phyloP scores from a whole-genome alignment of 176 grass and related monocot genomes.

The Bolboschoenus planiculmis region DNA sequence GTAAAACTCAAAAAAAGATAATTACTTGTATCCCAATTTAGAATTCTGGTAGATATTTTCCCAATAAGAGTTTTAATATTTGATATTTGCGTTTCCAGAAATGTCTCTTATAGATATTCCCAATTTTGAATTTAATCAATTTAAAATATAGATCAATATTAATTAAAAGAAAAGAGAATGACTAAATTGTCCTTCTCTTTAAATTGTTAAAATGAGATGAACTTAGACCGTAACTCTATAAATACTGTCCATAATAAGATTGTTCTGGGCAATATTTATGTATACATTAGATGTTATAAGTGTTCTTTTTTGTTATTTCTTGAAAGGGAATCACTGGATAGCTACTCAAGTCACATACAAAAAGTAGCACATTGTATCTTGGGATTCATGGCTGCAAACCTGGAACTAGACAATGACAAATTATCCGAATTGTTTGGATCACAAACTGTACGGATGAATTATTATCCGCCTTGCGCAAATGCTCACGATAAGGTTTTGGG shows the following conservation, averaged over 20 bases:
- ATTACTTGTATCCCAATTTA: background rate
- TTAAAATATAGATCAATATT: background rate
- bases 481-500: slow-evolving; percentile 43
- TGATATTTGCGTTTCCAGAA: background rate
- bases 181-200: background rate
- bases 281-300: background rate
- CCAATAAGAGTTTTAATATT: background rate
- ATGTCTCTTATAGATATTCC: background rate
- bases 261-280: background rate
- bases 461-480: slow-evolving; percentile 48
- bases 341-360: slow-evolving; percentile 31
- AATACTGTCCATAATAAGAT: background rate
- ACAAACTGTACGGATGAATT: slow-evolving; percentile 41
- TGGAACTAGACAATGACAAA: slow-evolving; percentile 13
- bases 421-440: slow-evolving; percentile 20
- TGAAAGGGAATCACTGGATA: slow-evolving; percentile 30
- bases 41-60: too few relatives aligned
- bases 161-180: background rate
- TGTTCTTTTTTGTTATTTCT: background rate
- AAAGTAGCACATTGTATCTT: slow-evolving; percentile 26
- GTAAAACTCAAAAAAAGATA: background rate
- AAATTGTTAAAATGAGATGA: background rate
- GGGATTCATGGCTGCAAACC: slow-evolving; percentile 26
- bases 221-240: too few relatives aligned
- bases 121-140: background rate